Percentiles rank a stretch among this genome's conserved stretches.
Conservation (phyloP, 306 rosid genomes). For the Macrotyloma uniflorum region DNA sequence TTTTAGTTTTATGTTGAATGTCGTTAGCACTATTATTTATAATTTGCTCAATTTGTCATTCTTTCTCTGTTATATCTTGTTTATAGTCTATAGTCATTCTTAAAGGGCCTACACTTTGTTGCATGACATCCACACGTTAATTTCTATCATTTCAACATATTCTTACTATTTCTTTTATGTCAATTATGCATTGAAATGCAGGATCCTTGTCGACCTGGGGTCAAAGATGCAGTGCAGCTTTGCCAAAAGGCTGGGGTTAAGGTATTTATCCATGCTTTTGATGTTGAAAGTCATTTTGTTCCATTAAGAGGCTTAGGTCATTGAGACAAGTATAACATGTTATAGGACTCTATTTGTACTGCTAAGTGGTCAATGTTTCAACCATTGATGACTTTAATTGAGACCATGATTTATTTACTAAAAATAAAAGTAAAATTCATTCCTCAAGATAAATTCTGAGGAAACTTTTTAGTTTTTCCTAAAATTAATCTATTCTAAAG, state of each 20-base stretch:
- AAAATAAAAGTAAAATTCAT: not conserved
- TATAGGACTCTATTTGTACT: not conserved
- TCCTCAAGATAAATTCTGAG: not conserved
- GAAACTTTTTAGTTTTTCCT: not conserved
- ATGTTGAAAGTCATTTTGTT: not conserved
- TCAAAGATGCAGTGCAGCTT: conserved; percentile 70
- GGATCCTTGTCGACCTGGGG: conserved; percentile 97
- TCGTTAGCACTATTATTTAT: not conserved
- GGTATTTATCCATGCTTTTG: conserved; percentile 53
- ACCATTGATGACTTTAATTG: not conserved
- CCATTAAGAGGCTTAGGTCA: not conserved
- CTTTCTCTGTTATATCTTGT: conserved; percentile 3
- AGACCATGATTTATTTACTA: not conserved
- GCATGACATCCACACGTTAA: not conserved
- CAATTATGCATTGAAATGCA: conserved; percentile 40
- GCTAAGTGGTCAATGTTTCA: not conserved
- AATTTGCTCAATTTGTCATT: not conserved
- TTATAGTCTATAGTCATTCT: not conserved
- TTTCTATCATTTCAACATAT: not conserved
- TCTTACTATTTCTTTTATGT: not conserved
- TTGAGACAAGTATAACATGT: not conserved
- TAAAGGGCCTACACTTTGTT: conserved; percentile 22
- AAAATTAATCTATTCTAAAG: not conserved
- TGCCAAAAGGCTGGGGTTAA: conserved; percentile 88
- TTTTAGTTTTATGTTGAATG: conserved; percentile 14